Conservation (phyloP, 257 asterid genomes). For the Misopates orontium region DNA sequence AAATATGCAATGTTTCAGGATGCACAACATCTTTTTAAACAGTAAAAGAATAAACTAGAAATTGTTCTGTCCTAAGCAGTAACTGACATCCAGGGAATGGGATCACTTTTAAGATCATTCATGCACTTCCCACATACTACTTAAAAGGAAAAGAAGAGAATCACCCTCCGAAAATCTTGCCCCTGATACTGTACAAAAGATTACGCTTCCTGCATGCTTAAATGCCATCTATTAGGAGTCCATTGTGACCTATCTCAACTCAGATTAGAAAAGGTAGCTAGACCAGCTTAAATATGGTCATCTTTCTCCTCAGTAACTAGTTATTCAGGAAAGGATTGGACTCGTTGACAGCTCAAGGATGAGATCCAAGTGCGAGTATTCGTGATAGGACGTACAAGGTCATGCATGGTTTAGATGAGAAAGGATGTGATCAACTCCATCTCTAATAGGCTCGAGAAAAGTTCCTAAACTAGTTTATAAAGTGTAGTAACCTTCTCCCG, state of each 20-base stretch:
- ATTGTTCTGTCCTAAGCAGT: conserved; percentile 14
- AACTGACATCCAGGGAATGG: conserved; percentile 4
- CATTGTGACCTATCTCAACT: background rate
- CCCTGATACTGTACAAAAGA: conserved; percentile 4
- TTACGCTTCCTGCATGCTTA: background rate
- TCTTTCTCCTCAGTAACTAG: too few species aligned
- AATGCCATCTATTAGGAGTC: background rate
- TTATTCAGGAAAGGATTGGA: too few species aligned
- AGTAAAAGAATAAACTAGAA: conserved; percentile 31
- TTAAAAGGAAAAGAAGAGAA: conserved; percentile 10
- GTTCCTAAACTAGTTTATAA: too few species aligned
- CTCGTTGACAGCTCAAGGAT: too few species aligned
- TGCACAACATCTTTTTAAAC: conserved; percentile 29
- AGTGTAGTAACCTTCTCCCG: too few species aligned
- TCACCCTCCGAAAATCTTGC: conserved; percentile 13
- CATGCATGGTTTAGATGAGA: too few species aligned
- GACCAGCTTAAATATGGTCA: too few species aligned
- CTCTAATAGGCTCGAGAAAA: too few species aligned
- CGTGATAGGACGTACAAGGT: too few species aligned
- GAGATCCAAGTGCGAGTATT: too few species aligned
- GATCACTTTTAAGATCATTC: background rate
- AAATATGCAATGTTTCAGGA: conserved; percentile 38
- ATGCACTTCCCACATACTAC: conserved; percentile 1
- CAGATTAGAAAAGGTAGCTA: too few species aligned
- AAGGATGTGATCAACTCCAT: too few species aligned